These are phyloP conservation scores for Jamesozyma gamospora DNA, from an alignment of 805 yeast species.

Conservation along the genomic window DNA sequence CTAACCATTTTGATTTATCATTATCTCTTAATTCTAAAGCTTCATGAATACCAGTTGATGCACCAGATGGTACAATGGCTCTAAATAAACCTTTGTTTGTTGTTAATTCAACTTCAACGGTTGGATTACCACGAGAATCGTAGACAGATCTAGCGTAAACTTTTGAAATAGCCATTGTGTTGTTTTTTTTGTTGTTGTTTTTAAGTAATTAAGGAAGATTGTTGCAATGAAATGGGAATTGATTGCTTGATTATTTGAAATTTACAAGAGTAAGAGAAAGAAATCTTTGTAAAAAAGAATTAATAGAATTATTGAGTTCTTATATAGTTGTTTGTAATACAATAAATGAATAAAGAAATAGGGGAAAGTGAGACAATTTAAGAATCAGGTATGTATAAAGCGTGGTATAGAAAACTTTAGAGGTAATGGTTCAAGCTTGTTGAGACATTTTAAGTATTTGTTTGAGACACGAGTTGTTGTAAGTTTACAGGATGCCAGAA, in stretches of 20 bases:
- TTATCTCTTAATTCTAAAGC: slow-evolving; percentile 97
- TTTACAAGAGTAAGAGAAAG: neutral
- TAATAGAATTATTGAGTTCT: no score
- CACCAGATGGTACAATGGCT: slow-evolving; percentile 98
- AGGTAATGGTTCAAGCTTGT: no score
- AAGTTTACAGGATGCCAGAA: no score
- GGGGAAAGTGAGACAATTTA: no score
- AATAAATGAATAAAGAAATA: no score
- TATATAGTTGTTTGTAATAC: no score
- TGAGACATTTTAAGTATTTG: no score
- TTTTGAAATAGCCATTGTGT: slow-evolving; percentile 71
- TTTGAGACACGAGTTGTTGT: no score
- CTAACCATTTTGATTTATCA: slow-evolving; percentile 94
- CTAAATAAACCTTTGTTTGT: slow-evolving; percentile 90
- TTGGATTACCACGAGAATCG: slow-evolving; percentile 99
- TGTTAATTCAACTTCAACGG: slow-evolving; percentile 93
- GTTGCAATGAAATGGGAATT: neutral
- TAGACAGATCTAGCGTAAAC: slow-evolving; percentile 90
- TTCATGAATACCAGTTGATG: slow-evolving; percentile 97
- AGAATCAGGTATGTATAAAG: no score
- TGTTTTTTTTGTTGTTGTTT: neutral
- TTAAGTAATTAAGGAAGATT: neutral
- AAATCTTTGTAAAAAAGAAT: no score
- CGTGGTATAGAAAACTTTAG: no score
- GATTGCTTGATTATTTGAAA: neutral